phyloP scores from a whole-genome alignment of 139 green algal species.

The Tetradesmus obliquus region DNA sequence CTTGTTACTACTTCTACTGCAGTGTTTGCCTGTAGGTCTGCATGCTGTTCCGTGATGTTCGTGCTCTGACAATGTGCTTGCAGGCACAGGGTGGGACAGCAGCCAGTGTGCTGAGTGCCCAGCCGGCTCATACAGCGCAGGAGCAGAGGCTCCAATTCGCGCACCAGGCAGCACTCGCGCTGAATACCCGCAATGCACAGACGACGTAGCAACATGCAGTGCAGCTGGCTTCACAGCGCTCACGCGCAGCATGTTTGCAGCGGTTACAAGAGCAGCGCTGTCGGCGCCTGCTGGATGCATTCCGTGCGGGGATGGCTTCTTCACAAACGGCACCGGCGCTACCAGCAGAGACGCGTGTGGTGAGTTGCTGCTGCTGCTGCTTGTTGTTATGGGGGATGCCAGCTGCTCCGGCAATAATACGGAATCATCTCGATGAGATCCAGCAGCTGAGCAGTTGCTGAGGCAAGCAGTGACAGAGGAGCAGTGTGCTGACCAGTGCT shows the following conservation, averaged over 20 bases:
- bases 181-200: not conserved
- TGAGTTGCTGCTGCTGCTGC: too few relatives aligned
- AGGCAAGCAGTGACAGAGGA: too few relatives aligned
- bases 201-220: not conserved
- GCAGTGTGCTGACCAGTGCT: too few relatives aligned
- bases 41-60: not conserved
- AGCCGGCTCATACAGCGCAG: not conserved
- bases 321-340: not conserved
- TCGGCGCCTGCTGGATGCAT: not conserved
- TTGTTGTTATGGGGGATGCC: too few relatives aligned
- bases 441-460: too few relatives aligned
- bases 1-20: too few relatives aligned
- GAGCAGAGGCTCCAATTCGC: not conserved
- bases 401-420: too few relatives aligned
- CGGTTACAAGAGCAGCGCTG: not conserved
- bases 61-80: not conserved
- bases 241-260: not conserved
- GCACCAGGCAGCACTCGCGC: not conserved
- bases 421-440: too few relatives aligned
- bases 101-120: not conserved
- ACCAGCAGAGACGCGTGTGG: not conserved
- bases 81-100: not conserved
- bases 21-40: too few relatives aligned
- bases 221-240: not conserved
- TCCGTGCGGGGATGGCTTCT: not conserved